A percentile compares a stretch with the other conserved stretches of the same genome.
phyloP scores from a whole-genome alignment of 1,284 basidiomycete genomes.

The Rhodotorula sp. region DNA sequence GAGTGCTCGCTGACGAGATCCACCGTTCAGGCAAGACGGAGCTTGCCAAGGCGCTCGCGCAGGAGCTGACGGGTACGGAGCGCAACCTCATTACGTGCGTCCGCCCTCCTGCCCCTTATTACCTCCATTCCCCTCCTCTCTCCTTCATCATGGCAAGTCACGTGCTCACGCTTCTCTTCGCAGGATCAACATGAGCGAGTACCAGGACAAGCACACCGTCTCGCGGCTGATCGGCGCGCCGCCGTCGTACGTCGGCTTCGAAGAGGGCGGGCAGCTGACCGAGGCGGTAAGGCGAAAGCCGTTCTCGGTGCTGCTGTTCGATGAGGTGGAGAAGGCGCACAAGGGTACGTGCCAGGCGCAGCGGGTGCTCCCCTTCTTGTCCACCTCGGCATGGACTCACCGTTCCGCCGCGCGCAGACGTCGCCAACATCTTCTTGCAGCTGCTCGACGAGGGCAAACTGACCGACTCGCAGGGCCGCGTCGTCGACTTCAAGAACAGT shows the following conservation, averaged over 20 bases:
- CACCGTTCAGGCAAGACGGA: conserved; percentile 66
- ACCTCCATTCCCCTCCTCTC: conserved; percentile 53
- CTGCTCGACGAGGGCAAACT: conserved; percentile 88
- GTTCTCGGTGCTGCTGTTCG: conserved; percentile 68
- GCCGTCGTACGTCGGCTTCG: conserved; percentile 53
- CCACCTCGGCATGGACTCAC: not conserved
- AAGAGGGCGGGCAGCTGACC: conserved; percentile 67
- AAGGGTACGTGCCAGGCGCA: conserved; percentile 9
- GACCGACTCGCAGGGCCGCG: conserved; percentile 63
- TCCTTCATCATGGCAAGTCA: not conserved
- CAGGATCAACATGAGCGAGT: conserved; percentile 53
- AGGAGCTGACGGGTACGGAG: conserved; percentile 35
- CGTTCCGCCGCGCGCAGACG: conserved; percentile 58
- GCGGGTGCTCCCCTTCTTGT: not conserved
- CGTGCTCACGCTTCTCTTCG: conserved; percentile 2
- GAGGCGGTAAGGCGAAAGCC: conserved; percentile 63
- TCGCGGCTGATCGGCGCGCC: conserved; percentile 80
- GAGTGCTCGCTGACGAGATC: not conserved
- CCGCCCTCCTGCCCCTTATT: conserved; percentile 46
- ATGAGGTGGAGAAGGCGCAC: conserved; percentile 87
- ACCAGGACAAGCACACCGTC: conserved; percentile 81
- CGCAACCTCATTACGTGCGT: conserved; percentile 70
- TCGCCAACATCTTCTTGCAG: conserved; percentile 86
- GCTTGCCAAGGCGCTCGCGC: conserved; percentile 78
- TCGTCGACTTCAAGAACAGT: conserved; percentile 66